A percentile compares a stretch with the other conserved stretches of the same genome.
These are phyloP conservation scores for Melaleuca alternifolia DNA, from an alignment of 345 rosid genomes.

Conservation along the genomic window DNA sequence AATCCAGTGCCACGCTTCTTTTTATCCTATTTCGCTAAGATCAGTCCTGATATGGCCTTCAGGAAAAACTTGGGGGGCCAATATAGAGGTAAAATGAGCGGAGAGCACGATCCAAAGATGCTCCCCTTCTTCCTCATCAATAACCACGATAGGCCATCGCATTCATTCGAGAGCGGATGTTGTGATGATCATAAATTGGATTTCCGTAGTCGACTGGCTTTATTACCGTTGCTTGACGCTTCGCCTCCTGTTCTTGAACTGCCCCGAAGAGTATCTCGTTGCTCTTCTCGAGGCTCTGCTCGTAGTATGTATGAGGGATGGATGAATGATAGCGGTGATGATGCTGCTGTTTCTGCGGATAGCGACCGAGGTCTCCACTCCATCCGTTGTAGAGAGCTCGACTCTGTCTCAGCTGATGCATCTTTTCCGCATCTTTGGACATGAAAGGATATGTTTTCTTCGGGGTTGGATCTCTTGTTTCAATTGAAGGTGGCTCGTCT, in stretches of 20 bases:
- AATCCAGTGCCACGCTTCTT: background rate
- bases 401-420: conserved; percentile 82
- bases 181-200: conserved; percentile 31
- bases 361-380: conserved; percentile 46
- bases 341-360: conserved; percentile 38
- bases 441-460: conserved; percentile 85
- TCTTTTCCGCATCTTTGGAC: conserved; percentile 89
- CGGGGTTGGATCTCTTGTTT: conserved; percentile 75
- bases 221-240: conserved; percentile 24
- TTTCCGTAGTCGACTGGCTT: conserved; percentile 55
- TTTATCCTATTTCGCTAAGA: background rate
- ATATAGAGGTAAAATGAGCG: background rate
- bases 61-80: background rate
- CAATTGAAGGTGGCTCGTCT: conserved; percentile 84
- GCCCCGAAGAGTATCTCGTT: conserved; percentile 86
- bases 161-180: conserved; percentile 31
- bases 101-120: background rate
- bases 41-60: background rate
- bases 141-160: conserved; percentile 34
- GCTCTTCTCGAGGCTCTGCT: conserved; percentile 67
- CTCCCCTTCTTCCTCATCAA: conserved; percentile 6
- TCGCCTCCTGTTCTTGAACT: conserved; percentile 59
- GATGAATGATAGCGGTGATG: conserved; percentile 69
- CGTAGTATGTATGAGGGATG: conserved; percentile 60
- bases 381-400: conserved; percentile 60